phyloP scores from a whole-genome alignment of 73 alveolate species.

The Tetrahymena thermophila region DNA sequence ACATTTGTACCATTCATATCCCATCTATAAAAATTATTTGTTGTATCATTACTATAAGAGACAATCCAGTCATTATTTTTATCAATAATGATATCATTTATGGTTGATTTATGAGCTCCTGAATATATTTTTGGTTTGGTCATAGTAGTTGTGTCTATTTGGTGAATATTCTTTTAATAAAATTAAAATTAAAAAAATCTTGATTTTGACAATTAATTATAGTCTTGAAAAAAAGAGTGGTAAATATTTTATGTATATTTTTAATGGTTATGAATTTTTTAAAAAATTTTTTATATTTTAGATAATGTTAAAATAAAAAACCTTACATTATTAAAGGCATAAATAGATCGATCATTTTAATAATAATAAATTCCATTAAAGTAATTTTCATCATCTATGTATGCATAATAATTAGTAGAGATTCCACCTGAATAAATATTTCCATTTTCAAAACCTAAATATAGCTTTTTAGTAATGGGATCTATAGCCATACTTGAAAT shows the following conservation, averaged over 20 bases:
- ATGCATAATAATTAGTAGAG: neutral
- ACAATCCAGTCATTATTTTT: neutral
- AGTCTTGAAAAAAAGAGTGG: too few species aligned
- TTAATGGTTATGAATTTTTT: too few species aligned
- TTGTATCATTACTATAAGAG: neutral
- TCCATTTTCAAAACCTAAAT: neutral
- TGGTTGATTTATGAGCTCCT: neutral
- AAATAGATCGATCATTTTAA: neutral
- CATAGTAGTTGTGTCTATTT: neutral
- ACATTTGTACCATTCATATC: neutral
- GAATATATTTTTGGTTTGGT: neutral
- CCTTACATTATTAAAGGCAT: neutral
- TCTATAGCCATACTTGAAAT: neutral
- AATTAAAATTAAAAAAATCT: too few species aligned
- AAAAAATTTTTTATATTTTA: too few species aligned
- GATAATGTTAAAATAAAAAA: neutral
- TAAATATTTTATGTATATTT: too few species aligned
- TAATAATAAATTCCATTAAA: neutral
- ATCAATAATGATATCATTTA: neutral
- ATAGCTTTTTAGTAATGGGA: neutral
- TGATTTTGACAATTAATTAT: too few species aligned
- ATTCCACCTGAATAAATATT: neutral
- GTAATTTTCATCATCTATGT: neutral
- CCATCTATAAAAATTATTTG: neutral
- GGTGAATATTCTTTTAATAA: neutral